Percentiles rank a stretch among this genome's conserved stretches.
phyloP scores from a whole-genome alignment of 495 filamentous ascomycete species.

The Aspergillus asperescens region DNA sequence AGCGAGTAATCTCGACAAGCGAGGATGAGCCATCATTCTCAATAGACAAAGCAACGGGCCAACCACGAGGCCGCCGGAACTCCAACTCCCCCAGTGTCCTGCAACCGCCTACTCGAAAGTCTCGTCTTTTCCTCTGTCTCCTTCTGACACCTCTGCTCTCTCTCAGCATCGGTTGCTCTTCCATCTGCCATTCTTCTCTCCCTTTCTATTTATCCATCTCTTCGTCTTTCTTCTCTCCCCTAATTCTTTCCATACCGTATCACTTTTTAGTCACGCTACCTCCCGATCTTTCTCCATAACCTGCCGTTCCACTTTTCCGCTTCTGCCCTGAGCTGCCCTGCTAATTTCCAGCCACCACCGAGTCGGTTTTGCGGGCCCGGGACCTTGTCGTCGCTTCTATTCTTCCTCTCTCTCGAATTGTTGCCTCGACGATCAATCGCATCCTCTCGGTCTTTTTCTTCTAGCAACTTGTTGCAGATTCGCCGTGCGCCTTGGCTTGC shows the following conservation, averaged over 20 bases:
- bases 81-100: background rate
- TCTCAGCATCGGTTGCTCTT: slow-evolving; percentile 16
- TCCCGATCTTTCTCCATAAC: slow-evolving; percentile 25
- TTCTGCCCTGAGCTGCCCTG: slow-evolving; percentile 35
- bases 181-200: slow-evolving; percentile 13
- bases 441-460: slow-evolving; percentile 22
- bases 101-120: slow-evolving; percentile 12
- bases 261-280: slow-evolving; percentile 34
- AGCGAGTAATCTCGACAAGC: background rate
- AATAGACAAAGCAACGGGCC: slow-evolving; percentile 1
- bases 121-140: slow-evolving; percentile 17
- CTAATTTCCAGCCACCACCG: slow-evolving; percentile 51
- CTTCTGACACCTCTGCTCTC: slow-evolving; percentile 10
- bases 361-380: slow-evolving; percentile 14
- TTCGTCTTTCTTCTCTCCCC: slow-evolving; percentile 28
- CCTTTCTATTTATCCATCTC: slow-evolving; percentile 20
- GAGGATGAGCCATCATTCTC: background rate
- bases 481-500: slow-evolving; percentile 21
- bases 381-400: slow-evolving; percentile 24
- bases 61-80: slow-evolving; percentile 9
- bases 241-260: slow-evolving; percentile 30
- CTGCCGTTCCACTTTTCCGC: slow-evolving; percentile 27
- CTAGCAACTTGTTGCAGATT: slow-evolving; percentile 23
- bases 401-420: slow-evolving; percentile 25
- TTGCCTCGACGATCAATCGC: slow-evolving; percentile 22